Base-by-base conservation (phyloP, 108 stramenopile species). In the Schizochytrium sp. region DNA sequence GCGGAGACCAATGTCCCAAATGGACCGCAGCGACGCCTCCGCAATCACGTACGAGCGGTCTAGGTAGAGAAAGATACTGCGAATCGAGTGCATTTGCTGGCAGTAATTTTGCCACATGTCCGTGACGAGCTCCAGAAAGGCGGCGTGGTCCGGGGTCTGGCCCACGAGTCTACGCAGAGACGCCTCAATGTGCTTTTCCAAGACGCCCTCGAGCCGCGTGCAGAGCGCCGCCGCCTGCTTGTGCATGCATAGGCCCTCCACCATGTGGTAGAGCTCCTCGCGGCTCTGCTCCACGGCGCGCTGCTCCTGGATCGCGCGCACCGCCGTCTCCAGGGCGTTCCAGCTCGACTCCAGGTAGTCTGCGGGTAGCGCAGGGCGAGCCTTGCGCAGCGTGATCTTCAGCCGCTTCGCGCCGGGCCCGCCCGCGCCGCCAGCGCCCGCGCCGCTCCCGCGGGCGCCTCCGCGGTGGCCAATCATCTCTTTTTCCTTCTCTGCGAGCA, bases 31-130 rank as follows among this genome's bases (percentile, higher is more conserved):
- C 19, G 29, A 91, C 16, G 92, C 58, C 44, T 60, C 87, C 69
- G 87, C 90, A 14, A 93, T 69, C 43, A 95, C 92, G 89, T 91
- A 96, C 44, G 89, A 91, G 58, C 95, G 91, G 92, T 97, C 96
- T 58, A 97, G 92, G 90, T 95, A 95, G 69, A 96, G 90, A 72
- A 95, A 97, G 25, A 97, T 94, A 87, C 92, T 94, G 28, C 96
- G 92, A 16, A 97, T 93, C 71, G 93, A 95, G 4, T 91, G 92
- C 92, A 96, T 88, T 43, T 92, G 90, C 41, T 89, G 91, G 91
- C 91, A 92, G 91, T 94, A 93, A 53, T 94, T 91, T 53, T 60
- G 71, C 94, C 94, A 93, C 8, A 90, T 58, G 19, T 25, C 87
- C 16, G 91, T 91, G 60, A 95, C 93, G 1, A 51, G 48, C 60